Evolutionary conservation across 345 rosid genomes (phyloP).

Genomic region (Nephelium lappaceum): DNA sequence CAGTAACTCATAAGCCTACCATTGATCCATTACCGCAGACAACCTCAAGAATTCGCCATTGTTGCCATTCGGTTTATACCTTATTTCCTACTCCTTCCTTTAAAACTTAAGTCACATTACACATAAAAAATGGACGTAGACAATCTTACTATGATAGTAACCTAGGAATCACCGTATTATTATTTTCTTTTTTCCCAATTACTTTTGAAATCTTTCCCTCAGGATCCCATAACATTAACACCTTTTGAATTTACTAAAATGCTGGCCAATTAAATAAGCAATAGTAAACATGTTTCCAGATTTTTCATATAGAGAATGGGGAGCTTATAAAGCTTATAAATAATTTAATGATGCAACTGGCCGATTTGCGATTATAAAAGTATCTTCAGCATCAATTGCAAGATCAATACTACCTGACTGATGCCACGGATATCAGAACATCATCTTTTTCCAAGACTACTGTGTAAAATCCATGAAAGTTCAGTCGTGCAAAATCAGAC

Average conservation of each 20-base stretch:
- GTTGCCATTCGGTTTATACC: background rate
- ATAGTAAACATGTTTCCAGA: background rate
- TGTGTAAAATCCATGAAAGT: conserved; percentile 85
- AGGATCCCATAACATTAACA: background rate
- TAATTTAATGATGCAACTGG: background rate
- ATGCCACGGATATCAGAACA: conserved; percentile 79
- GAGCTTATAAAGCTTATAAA: background rate
- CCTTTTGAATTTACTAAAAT: background rate
- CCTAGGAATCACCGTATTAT: background rate
- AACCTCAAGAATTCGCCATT: background rate
- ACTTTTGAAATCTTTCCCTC: background rate
- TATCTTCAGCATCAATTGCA: background rate
- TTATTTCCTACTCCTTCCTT: background rate
- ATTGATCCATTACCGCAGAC: background rate
- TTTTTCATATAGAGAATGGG: background rate
- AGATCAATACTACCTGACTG: conserved; percentile 66
- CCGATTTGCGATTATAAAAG: background rate
- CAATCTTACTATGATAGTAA: background rate
- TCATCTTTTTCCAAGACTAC: conserved; percentile 88
- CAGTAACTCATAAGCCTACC: background rate
- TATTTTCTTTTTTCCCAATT: background rate
- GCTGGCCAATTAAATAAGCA: background rate
- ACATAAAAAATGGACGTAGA: background rate
- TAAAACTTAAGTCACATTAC: background rate
- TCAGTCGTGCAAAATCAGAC: conserved; percentile 79